Percentiles rank a stretch among this genome's conserved stretches.
These are phyloP conservation scores for Tylopilus cervinicoccineus DNA, from an alignment of 768 basidiomycete genomes.

Conservation along the genomic window DNA sequence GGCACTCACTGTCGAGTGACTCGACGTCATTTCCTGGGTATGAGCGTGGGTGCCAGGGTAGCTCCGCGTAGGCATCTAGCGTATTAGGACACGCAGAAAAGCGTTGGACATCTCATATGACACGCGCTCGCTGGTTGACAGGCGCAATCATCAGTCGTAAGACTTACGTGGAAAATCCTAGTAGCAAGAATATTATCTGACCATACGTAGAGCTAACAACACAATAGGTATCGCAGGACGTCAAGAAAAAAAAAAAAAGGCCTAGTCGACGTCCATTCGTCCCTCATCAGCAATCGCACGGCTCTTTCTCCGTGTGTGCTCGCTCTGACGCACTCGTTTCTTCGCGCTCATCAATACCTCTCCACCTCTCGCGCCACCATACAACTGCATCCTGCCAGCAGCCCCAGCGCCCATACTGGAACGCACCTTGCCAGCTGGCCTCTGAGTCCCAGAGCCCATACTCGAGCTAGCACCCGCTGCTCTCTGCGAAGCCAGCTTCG, in stretches of 20 bases:
- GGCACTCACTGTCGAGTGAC: background rate
- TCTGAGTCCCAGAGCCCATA: conserved; percentile 13
- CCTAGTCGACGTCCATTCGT: conserved; percentile 14
- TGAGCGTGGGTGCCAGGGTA: background rate
- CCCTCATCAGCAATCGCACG: conserved; percentile 23
- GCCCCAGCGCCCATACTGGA: conserved; percentile 49
- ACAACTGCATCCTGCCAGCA: conserved; percentile 22
- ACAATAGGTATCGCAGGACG: conserved; percentile 4
- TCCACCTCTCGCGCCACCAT: conserved; percentile 29
- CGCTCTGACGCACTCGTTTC: conserved; percentile 73
- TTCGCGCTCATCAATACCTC: conserved; percentile 59
- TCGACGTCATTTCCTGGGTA: background rate
- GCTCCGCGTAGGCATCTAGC: too few relatives aligned
- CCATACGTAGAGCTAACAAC: conserved; percentile 9
- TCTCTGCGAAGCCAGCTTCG: conserved; percentile 69
- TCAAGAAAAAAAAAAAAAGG: background rate
- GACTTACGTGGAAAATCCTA: too few relatives aligned
- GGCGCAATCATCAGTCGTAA: background rate
- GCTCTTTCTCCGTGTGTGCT: conserved; percentile 60
- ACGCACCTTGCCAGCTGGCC: conserved; percentile 32
- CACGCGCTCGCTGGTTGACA: too few relatives aligned
- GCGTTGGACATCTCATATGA: too few relatives aligned
- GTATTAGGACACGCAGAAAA: too few relatives aligned
- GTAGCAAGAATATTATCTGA: conserved; percentile 7
- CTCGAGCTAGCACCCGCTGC: conserved; percentile 28